phyloP scores from a whole-genome alignment of 148 eudicot species.

The Amaranthus hypochondriacus region DNA sequence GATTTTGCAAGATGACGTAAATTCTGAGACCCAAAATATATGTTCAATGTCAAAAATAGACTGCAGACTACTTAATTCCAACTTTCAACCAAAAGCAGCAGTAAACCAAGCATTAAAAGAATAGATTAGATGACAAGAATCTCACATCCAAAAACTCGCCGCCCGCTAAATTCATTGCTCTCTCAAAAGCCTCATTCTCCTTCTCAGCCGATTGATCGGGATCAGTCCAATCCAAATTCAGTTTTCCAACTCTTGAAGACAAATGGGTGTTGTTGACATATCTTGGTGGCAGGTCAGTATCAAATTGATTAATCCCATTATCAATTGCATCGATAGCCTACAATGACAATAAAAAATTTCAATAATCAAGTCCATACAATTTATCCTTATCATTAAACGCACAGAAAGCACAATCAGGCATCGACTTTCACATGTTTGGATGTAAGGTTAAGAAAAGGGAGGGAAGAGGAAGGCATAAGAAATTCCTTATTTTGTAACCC shows the following conservation, averaged over 20 bases:
- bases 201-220: conserved; percentile 84
- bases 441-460: too few relatives aligned
- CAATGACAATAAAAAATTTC: conserved; percentile 13
- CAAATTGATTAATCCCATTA: conserved; percentile 78
- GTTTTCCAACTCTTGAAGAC: conserved; percentile 77
- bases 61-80: neutral
- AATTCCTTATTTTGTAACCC: too few relatives aligned
- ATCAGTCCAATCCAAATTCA: conserved; percentile 82
- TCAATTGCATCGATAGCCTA: conserved; percentile 95
- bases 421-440: too few relatives aligned
- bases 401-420: too few relatives aligned
- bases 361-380: neutral
- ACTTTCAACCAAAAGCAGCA: neutral
- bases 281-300: conserved; percentile 70
- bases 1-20: conserved; percentile 62
- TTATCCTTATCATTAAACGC: too few relatives aligned
- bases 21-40: conserved; percentile 33
- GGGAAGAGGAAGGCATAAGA: too few relatives aligned
- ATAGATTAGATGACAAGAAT: conserved; percentile 20
- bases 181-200: conserved; percentile 72
- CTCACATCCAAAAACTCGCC: conserved; percentile 82
- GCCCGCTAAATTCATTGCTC: conserved; percentile 76
- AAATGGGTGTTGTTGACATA: conserved; percentile 77
- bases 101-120: neutral
- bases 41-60: conserved; percentile 1